Base-by-base conservation (phyloP, 805 yeast genomes). In the Wickerhamomyces ciferrii region DNA sequence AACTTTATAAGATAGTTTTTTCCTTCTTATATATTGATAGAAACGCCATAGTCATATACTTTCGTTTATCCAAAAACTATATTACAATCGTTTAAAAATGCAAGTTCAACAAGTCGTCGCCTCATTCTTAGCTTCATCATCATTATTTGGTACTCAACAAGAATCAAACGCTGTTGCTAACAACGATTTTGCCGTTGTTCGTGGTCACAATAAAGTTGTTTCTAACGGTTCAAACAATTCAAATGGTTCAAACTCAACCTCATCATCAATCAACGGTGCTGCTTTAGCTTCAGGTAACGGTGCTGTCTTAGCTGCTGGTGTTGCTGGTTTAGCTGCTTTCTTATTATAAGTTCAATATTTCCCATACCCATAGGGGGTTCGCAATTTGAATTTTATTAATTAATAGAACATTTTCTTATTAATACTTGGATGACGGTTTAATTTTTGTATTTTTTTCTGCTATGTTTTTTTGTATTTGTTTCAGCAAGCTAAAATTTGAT, bases 51-150 rank as follows among this genome's bases (percentile, higher is more conserved):
- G 7, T 11, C 21, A 18, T 18, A 18, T 5, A 35, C 14, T 19
- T n/a, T 32, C 19, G 19, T 32, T 32, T 17, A 13, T 32, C 15
- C 19, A 32, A 13, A n/a, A 5, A n/a, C 19, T n/a, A n/a, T n/a
- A n/a, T n/a, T 13, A 32, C 36, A n/a, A n/a, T 32, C 19, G 11
- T 15, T 15, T 15, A 38, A 46, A 29, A 46, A 59, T 59, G 63
- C 63, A 59, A 58, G 52, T 59, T 46, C 63, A 59, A 51, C 63
- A 59, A 58, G 60, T 59, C 48, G 47, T 59, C 45, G 61, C 63
- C 38, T 55, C 62, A 4, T 53, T 54, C 50, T 42, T 59, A 44
- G 60, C 62, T 37, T 52, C 62, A 27, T 40, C 62, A 41, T 44
- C 54, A 43, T 38, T 56, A 29, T 49, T 55, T 27, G 31, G 31